Conservation (phyloP, 2,329 filamentous ascomycete species). For the Chalaropsis thielavioides region DNA sequence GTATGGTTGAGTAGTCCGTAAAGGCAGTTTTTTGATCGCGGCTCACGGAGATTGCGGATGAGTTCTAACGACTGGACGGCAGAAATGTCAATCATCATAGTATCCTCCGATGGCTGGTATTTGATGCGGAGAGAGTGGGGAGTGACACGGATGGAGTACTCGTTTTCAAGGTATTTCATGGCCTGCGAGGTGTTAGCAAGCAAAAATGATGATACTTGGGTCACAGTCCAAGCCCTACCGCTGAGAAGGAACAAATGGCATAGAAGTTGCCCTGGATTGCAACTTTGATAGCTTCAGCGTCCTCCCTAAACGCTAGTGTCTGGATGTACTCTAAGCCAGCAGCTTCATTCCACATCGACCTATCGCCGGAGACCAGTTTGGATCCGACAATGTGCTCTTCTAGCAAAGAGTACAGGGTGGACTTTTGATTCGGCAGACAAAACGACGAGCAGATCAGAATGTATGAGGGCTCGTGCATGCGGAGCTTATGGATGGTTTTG, state of each 20-base stretch:
- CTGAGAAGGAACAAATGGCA: slow-evolving; percentile 70
- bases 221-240: slow-evolving; percentile 38
- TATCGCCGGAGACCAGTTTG: slow-evolving; percentile 44
- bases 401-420: slow-evolving; percentile 59
- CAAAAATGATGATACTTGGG: background rate
- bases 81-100: slow-evolving; percentile 89
- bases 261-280: slow-evolving; percentile 74
- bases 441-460: slow-evolving; percentile 64
- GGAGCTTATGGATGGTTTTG: slow-evolving; percentile 73
- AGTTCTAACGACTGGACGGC: slow-evolving; percentile 80
- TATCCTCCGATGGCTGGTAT: slow-evolving; percentile 77
- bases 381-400: slow-evolving; percentile 55
- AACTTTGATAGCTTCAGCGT: slow-evolving; percentile 67
- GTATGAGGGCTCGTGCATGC: slow-evolving; percentile 62
- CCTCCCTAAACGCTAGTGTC: slow-evolving; percentile 62
- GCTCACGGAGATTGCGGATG: slow-evolving; percentile 68
- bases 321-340: slow-evolving; percentile 65
- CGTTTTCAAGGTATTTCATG: slow-evolving; percentile 65
- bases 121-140: slow-evolving; percentile 71
- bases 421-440: slow-evolving; percentile 49
- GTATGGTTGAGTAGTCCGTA: slow-evolving; percentile 80
- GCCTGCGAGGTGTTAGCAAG: slow-evolving; percentile 35
- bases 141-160: slow-evolving; percentile 53
- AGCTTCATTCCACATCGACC: slow-evolving; percentile 71
- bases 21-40: slow-evolving; percentile 67